A percentile compares a stretch with the other conserved stretches of the same genome.
These are phyloP conservation scores for Hygrophoropsis aurantiaca DNA, from an alignment of 768 basidiomycete species.

Conservation along the genomic window DNA sequence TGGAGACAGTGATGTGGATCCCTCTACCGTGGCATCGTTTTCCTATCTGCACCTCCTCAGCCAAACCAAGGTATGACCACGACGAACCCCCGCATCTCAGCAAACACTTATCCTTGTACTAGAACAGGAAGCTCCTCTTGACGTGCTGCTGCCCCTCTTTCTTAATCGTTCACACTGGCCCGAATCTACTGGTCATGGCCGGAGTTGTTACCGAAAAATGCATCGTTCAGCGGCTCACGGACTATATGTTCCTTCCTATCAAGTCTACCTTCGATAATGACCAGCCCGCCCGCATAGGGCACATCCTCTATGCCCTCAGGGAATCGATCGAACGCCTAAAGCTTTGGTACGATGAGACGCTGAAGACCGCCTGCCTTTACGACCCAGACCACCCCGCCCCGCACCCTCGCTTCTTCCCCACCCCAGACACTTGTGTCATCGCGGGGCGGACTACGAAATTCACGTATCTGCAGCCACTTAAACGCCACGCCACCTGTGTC, in stretches of 20 bases:
- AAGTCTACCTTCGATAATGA: constrained; percentile 14
- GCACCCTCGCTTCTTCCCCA: constrained; percentile 22
- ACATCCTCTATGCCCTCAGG: constrained; percentile 20
- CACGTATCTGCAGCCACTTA: constrained; percentile 18
- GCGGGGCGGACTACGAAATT: constrained; percentile 8
- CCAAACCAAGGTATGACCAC: constrained; percentile 7
- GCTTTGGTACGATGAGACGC: constrained; percentile 18
- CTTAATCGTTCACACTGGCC: constrained; percentile 24
- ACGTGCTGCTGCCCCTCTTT: constrained; percentile 31
- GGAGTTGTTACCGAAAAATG: constrained; percentile 23
- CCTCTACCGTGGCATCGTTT: constrained; percentile 26
- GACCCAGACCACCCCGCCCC: neutral
- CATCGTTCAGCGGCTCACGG: constrained; percentile 34
- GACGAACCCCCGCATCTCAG: neutral
- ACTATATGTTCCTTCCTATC: constrained; percentile 26
- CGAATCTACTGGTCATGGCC: constrained; percentile 34
- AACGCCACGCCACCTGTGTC: constrained; percentile 15
- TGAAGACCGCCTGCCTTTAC: neutral
- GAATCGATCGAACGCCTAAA: constrained; percentile 11
- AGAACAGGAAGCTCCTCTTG: constrained; percentile 10
- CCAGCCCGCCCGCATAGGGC: constrained; percentile 12
- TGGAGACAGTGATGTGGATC: constrained; percentile 30
- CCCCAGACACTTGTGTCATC: constrained; percentile 3
- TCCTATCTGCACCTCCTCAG: constrained; percentile 16
- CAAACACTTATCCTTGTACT: neutral